Conservation (phyloP, 768 basidiomycete genomes). For the Udeniomyces megalosporus region DNA sequence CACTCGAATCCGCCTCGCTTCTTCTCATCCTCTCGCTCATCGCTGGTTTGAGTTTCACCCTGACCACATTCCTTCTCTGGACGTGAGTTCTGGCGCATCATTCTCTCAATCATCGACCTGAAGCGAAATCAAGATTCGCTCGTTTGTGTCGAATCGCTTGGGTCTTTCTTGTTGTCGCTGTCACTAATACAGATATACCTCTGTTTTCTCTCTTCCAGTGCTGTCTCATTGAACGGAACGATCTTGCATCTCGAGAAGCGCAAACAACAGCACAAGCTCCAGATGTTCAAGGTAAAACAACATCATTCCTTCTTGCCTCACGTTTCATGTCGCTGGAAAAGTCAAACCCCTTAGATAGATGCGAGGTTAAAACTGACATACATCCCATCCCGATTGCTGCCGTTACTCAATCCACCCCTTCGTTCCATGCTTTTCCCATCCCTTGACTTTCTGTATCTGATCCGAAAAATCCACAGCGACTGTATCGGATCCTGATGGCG, state of each 20-base stretch:
- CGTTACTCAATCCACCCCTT: no score
- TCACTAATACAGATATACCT: background rate
- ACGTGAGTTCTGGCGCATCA: constrained; percentile 45
- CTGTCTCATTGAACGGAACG: constrained; percentile 42
- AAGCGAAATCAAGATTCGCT: constrained; percentile 41
- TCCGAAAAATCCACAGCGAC: constrained; percentile 19
- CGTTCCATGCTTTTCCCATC: no score
- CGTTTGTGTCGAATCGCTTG: background rate
- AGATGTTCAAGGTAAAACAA: constrained; percentile 14
- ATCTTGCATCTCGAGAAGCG: constrained; percentile 69
- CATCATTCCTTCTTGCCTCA: no score
- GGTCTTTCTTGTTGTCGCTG: background rate
- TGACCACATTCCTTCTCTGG: constrained; percentile 94
- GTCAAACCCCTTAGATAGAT: background rate
- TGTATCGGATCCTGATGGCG: constrained; percentile 69
- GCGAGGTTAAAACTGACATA: no score
- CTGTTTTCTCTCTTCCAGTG: background rate
- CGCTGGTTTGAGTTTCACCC: constrained; percentile 80
- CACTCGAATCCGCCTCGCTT: constrained; percentile 53
- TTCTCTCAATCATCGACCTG: constrained; percentile 63
- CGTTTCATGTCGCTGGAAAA: no score
- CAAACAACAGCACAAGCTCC: constrained; percentile 35
- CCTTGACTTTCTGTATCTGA: background rate
- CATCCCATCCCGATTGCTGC: no score
- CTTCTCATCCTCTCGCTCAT: constrained; percentile 74